phyloP scores from a whole-genome alignment of 2,329 filamentous ascomycete genomes.

The Xylariaceae sp. region DNA sequence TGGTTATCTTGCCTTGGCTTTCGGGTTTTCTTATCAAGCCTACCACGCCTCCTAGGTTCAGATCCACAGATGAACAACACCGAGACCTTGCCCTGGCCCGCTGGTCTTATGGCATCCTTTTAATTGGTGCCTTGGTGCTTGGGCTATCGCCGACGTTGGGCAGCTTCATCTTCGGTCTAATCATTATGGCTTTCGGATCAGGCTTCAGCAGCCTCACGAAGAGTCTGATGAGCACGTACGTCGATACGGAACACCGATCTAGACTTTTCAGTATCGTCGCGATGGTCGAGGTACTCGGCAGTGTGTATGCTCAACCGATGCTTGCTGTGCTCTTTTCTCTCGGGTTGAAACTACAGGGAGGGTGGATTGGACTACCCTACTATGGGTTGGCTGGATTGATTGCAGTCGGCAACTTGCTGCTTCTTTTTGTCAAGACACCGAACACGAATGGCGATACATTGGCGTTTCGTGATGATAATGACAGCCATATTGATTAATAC shows the following conservation, averaged over 20 bases:
- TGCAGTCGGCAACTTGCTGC: slow-evolving; percentile 22
- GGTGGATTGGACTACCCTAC: slow-evolving; percentile 42
- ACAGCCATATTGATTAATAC: slow-evolving; percentile 6
- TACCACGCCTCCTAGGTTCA: slow-evolving; percentile 27
- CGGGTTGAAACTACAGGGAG: slow-evolving; percentile 36
- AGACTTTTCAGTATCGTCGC: slow-evolving; percentile 41
- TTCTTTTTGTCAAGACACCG: slow-evolving; percentile 35
- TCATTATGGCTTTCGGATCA: slow-evolving; percentile 39
- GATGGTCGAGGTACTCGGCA: slow-evolving; percentile 40
- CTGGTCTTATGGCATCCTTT: slow-evolving; percentile 34
- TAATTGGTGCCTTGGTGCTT: slow-evolving; percentile 34
- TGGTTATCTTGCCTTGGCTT: slow-evolving; percentile 39
- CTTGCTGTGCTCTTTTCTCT: slow-evolving; percentile 41
- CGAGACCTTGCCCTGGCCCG: slow-evolving; percentile 39
- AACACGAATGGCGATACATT: slow-evolving; percentile 3
- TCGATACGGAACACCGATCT: slow-evolving; percentile 39
- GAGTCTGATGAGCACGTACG: slow-evolving; percentile 41
- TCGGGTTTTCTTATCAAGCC: slow-evolving; percentile 29
- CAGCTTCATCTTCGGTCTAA: slow-evolving; percentile 37
- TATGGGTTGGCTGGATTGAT: slow-evolving; percentile 33
- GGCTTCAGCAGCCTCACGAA: slow-evolving; percentile 36
- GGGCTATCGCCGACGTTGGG: slow-evolving; percentile 35
- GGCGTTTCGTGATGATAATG: slow-evolving; percentile 5
- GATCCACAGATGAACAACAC: slow-evolving; percentile 33
- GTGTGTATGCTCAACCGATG: slow-evolving; percentile 38